A percentile compares a stretch with the other conserved stretches of the same genome.
These are phyloP conservation scores for Cercophora samala DNA, from an alignment of 495 filamentous ascomycete genomes.

Conservation along the genomic window DNA sequence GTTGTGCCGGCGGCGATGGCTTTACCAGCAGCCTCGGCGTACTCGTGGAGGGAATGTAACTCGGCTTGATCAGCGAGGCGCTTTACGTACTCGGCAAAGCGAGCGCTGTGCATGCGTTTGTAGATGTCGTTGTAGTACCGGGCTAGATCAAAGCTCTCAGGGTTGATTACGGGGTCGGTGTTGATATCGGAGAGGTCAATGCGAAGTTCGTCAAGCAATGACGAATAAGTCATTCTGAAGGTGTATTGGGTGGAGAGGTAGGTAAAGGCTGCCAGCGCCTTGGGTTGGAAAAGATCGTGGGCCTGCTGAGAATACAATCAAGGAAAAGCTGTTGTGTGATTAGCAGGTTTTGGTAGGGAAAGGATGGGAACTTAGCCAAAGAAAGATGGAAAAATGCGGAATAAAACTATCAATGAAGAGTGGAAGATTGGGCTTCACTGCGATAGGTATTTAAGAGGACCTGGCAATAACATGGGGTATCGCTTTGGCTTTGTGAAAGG, in stretches of 20 bases:
- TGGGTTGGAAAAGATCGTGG: not conserved
- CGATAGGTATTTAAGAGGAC: too few relatives aligned
- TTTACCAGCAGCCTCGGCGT: too few relatives aligned
- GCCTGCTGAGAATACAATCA: not conserved
- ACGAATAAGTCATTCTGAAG: too few relatives aligned
- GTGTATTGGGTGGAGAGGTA: not conserved
- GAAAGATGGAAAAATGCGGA: not conserved
- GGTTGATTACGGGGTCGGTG: not conserved
- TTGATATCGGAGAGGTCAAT: not conserved
- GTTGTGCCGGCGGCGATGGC: too few relatives aligned
- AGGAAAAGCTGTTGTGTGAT: not conserved
- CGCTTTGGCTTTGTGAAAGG: not conserved
- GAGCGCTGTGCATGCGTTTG: too few relatives aligned
- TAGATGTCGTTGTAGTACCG: not conserved
- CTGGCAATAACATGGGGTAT: too few relatives aligned
- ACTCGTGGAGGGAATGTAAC: too few relatives aligned
- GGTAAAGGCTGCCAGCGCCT: not conserved
- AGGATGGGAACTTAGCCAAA: not conserved
- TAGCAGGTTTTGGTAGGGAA: not conserved
- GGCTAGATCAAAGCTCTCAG: not conserved
- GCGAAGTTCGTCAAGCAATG: too few relatives aligned
- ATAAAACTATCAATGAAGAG: not conserved
- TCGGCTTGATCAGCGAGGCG: too few relatives aligned
- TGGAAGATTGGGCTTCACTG: too few relatives aligned
- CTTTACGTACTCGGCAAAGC: too few relatives aligned